Conservation (phyloP, 139 green algal genomes). For the Chlorella sp. region DNA sequence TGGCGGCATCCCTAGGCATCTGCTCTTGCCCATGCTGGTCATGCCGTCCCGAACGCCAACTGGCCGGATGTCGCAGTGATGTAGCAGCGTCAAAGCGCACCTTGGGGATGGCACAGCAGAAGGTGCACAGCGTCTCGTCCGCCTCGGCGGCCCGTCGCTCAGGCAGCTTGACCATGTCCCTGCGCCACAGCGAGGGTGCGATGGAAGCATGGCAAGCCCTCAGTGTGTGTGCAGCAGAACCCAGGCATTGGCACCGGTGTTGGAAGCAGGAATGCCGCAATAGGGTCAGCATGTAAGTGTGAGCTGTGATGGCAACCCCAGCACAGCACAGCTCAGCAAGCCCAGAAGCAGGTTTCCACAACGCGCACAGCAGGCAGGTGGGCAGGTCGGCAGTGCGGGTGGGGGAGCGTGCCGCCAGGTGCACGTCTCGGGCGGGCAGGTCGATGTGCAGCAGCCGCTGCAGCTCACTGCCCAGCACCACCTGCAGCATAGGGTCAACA, state of each 20-base stretch:
- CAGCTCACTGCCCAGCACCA: slow-evolving; percentile 45
- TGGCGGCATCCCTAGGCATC: no score
- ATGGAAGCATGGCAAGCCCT: no score
- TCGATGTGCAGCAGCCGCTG: neutral
- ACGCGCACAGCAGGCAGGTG: slow-evolving; percentile 4
- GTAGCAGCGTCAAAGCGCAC: neutral
- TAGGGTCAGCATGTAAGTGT: no score
- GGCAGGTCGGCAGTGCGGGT: slow-evolving; percentile 11
- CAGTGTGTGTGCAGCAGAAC: no score
- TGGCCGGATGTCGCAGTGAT: no score
- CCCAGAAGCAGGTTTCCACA: neutral
- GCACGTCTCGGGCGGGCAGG: slow-evolving; percentile 3
- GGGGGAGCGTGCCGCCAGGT: slow-evolving; percentile 3
- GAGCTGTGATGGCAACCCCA: no score
- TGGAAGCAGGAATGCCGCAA: no score
- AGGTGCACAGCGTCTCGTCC: slow-evolving; percentile 72
- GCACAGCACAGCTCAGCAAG: neutral
- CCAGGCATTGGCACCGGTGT: no score
- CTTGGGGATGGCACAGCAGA: slow-evolving; percentile 86
- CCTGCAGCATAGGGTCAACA: neutral
- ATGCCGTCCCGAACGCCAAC: no score
- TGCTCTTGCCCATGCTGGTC: no score
- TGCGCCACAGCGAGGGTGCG: neutral
- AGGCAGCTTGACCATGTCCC: slow-evolving; percentile 46
- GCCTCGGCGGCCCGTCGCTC: slow-evolving; percentile 38